Evolutionary conservation across 768 basidiomycete species (phyloP).

Genomic region (Kwoniella newhampshirensis): DNA sequence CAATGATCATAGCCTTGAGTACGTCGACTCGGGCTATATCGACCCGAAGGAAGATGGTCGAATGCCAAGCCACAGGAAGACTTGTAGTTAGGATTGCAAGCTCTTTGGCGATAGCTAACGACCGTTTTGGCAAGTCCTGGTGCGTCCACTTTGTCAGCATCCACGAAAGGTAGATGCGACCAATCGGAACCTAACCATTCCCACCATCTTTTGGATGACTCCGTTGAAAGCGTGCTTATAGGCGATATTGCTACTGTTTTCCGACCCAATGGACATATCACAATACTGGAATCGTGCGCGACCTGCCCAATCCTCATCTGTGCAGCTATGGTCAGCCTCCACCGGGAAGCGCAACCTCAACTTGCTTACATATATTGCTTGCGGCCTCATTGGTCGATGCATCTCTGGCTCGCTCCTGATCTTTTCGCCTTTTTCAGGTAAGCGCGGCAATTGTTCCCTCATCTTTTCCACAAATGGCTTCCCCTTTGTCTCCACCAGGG

Average conservation of each 20-base stretch:
- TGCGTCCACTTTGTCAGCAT: not conserved
- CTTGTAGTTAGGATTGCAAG: slow-evolving; percentile 91
- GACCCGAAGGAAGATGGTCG: slow-evolving; percentile 82
- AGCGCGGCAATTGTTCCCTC: slow-evolving; percentile 71
- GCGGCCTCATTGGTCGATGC: slow-evolving; percentile 68
- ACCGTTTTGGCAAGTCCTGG: slow-evolving; percentile 79
- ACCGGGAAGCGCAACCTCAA: not conserved
- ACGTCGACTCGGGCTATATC: slow-evolving; percentile 64
- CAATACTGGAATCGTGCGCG: slow-evolving; percentile 85
- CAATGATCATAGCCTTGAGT: slow-evolving; percentile 59
- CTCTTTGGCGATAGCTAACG: slow-evolving; percentile 94
- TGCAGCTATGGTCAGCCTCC: not conserved
- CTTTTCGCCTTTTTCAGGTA: slow-evolving; percentile 55
- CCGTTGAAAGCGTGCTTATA: slow-evolving; percentile 33
- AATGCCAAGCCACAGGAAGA: slow-evolving; percentile 91
- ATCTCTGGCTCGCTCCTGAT: slow-evolving; percentile 55
- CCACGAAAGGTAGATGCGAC: not conserved
- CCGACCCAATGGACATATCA: slow-evolving; percentile 66
- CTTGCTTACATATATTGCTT: slow-evolving; percentile 60
- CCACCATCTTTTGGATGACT: slow-evolving; percentile 16
- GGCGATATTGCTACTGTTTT: not conserved
- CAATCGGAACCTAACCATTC: slow-evolving; percentile 10
- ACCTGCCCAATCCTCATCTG: slow-evolving; percentile 77
- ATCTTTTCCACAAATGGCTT: slow-evolving; percentile 78
- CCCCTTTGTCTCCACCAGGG: slow-evolving; percentile 84